phyloP scores from a whole-genome alignment of 495 filamentous ascomycete genomes.

The Hapsidospora chrysogenum region DNA sequence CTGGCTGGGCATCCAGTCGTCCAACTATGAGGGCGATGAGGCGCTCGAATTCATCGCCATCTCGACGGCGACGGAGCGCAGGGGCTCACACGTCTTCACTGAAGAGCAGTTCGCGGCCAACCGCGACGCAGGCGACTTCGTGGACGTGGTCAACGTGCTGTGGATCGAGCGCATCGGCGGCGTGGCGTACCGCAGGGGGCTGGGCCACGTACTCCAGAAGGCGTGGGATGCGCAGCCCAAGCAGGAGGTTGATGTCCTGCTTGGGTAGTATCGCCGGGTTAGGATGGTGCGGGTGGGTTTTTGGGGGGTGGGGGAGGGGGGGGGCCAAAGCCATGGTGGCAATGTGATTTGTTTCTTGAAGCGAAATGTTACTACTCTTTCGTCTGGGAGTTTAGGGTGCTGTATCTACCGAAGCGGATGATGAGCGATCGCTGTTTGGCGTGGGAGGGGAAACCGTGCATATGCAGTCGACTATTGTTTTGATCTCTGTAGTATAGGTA shows the following conservation, averaged over 20 bases:
- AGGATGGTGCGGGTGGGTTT: too few species aligned
- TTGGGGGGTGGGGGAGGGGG: too few species aligned
- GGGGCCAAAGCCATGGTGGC: too few species aligned
- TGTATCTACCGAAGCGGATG: too few species aligned
- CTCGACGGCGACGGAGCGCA: conserved; percentile 2
- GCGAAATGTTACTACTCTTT: too few species aligned
- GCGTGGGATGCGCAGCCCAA: conserved; percentile 3
- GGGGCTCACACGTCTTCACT: conserved; percentile 9
- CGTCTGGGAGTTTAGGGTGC: too few species aligned
- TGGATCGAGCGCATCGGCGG: conserved; percentile 6
- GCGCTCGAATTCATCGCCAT: conserved; percentile 5
- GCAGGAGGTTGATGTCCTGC: conserved; percentile 3
- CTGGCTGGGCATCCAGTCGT: conserved; percentile 4
- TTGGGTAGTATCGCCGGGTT: conserved; percentile 8
- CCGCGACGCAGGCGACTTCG: conserved; percentile 11
- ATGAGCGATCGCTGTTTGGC: too few species aligned
- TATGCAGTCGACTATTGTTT: too few species aligned
- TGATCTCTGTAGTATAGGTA: too few species aligned
- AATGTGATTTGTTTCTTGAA: too few species aligned
- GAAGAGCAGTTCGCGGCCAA: conserved; percentile 4
- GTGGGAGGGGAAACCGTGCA: too few species aligned
- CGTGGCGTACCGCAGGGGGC: conserved; percentile 4
- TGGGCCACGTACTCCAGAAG: conserved; percentile 3
- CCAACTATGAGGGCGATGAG: conserved; percentile 5
- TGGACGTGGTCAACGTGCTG: conserved; percentile 4